phyloP scores from a whole-genome alignment of 441 rosid species.

The Croton laevigatus region DNA sequence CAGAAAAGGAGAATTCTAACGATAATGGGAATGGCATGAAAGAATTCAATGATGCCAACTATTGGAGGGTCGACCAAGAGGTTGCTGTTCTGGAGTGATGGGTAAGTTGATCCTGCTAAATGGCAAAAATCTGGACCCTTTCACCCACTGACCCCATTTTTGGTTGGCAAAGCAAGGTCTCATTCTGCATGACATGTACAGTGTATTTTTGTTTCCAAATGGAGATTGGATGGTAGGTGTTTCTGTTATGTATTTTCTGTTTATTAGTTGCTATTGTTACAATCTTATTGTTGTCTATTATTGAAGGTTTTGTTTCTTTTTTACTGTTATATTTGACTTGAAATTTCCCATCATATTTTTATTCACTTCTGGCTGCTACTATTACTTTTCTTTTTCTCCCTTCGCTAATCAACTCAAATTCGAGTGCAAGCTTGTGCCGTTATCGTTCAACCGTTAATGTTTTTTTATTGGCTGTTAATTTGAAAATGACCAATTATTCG shows the following conservation, averaged over 20 bases:
- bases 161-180: constrained; percentile 30
- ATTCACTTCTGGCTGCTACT: not conserved
- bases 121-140: constrained; percentile 21
- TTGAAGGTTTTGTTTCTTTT: constrained; percentile 32
- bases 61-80: constrained; percentile 93
- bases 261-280: constrained; percentile 28
- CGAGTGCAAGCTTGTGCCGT: too few species aligned
- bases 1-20: constrained; percentile 53
- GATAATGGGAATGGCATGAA: constrained; percentile 54
- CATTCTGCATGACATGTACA: constrained; percentile 46
- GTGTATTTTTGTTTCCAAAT: constrained; percentile 46
- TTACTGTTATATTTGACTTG: constrained; percentile 12
- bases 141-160: constrained; percentile 24
- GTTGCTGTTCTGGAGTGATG: constrained; percentile 72
- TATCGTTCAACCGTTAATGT: too few species aligned
- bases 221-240: constrained; percentile 44
- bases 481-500: too few species aligned
- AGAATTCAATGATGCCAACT: constrained; percentile 88
- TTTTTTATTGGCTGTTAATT: too few species aligned
- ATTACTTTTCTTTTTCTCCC: not conserved
- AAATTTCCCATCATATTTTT: constrained; percentile 21
- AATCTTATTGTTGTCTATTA: constrained; percentile 30
- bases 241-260: constrained; percentile 31
- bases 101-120: constrained; percentile 10
- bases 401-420: not conserved